Percentiles rank a stretch among this genome's conserved stretches.
Evolutionary conservation across 176 grass and related monocot species (phyloP).

Genomic region (Oropetium thomaeum): DNA sequence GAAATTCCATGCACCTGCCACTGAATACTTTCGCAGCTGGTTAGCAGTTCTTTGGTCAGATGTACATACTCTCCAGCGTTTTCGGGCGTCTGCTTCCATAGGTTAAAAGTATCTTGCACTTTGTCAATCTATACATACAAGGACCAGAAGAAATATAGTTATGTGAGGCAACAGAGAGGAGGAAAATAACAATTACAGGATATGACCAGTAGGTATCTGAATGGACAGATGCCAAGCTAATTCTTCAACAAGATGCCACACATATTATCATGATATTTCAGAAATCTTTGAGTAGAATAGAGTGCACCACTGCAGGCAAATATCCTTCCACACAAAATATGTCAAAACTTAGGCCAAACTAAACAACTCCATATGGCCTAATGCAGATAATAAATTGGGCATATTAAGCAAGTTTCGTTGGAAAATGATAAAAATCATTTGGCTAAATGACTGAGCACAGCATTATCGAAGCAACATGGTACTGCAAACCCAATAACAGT

Average conservation of each 20-base stretch:
- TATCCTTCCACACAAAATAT: not conserved
- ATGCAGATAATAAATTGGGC: not conserved
- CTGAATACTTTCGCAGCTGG: constrained; percentile 79
- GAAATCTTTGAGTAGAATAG: not conserved
- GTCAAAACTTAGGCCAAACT: not conserved
- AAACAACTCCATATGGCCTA: not conserved
- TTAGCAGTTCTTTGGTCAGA: constrained; percentile 73
- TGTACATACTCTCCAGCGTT: constrained; percentile 83
- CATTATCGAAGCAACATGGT: not conserved
- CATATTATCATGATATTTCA: not conserved
- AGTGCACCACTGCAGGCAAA: not conserved
- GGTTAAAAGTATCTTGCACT: constrained; percentile 71
- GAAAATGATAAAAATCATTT: not conserved
- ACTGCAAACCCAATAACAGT: not conserved
- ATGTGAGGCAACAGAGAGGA: not conserved
- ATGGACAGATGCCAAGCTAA: not conserved
- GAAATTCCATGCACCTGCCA: constrained; percentile 67
- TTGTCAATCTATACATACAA: constrained; percentile 61
- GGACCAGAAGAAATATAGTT: not conserved
- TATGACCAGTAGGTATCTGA: not conserved
- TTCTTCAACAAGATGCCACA: not conserved
- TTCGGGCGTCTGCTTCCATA: constrained; percentile 75
- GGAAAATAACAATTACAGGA: not conserved
- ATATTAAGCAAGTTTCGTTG: not conserved
- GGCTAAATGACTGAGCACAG: not conserved